A percentile compares a stretch with the other conserved stretches of the same genome.
Evolutionary conservation across 2,329 filamentous ascomycete genomes (phyloP).

Genomic region (Ascosphaera acerosa): DNA sequence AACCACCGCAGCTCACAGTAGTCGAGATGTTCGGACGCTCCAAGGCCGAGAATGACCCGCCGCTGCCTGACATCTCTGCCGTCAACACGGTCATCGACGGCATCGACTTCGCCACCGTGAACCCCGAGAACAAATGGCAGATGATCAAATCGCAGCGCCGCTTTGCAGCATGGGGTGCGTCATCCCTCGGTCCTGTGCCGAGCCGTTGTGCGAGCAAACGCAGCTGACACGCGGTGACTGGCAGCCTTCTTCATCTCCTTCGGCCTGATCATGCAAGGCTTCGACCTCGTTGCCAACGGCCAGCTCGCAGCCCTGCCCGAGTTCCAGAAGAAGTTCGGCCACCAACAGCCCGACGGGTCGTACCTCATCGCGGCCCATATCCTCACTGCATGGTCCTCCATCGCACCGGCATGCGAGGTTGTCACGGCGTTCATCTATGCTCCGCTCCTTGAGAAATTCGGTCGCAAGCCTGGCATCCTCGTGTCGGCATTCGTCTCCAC

Average conservation of each 20-base stretch:
- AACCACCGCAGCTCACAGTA: too few relatives aligned
- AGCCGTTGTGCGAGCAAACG: too few relatives aligned
- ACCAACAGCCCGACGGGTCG: conserved; percentile 7
- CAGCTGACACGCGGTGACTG: neutral
- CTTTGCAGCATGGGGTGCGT: conserved; percentile 10
- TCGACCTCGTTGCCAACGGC: conserved; percentile 11
- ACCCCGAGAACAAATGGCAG: conserved; percentile 10
- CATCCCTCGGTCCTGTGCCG: neutral
- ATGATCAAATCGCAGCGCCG: conserved; percentile 9
- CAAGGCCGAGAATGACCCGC: neutral
- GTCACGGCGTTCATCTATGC: conserved; percentile 9
- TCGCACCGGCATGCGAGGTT: conserved; percentile 10
- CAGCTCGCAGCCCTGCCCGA: conserved; percentile 11
- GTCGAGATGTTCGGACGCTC: neutral
- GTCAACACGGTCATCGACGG: conserved; percentile 4
- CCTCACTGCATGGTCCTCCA: conserved; percentile 12
- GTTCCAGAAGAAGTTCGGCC: conserved; percentile 10
- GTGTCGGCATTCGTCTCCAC: conserved; percentile 9
- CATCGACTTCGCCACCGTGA: conserved; percentile 7
- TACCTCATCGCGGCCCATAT: conserved; percentile 11
- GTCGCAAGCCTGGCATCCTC: conserved; percentile 11
- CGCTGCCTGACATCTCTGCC: neutral
- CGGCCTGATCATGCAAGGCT: conserved; percentile 12
- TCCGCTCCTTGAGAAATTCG: conserved; percentile 12
- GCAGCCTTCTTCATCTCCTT: conserved; percentile 10